Evolutionary conservation across 768 basidiomycete species (phyloP), one percentile per base, ranked within the genome.

Genomic region (Hygrocybe coccinea): DNA sequence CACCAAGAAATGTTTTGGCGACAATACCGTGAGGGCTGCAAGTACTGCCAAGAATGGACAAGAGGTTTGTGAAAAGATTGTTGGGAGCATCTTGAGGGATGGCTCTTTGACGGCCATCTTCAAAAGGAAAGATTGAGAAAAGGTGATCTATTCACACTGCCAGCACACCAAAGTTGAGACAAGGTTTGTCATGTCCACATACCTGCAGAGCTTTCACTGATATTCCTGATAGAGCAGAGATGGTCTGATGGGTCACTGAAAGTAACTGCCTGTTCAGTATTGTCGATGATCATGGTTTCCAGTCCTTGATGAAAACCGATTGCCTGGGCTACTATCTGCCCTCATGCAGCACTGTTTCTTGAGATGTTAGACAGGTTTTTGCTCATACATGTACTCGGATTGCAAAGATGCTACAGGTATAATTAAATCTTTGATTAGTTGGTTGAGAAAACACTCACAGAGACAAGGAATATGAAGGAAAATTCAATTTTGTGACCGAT

Each of bases 261-360:
- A 69, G 60, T 37, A 54, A 65, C 25, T 59, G 65, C 0, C 74
- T 72, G 0, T 29, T 29, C 29, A 29, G 29, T 29, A 29, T 29
- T 29, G 29, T 29, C 8, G 29, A 29, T 29, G 29, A 29, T 29
- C 29, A 29, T 29, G 29, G 29, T 29, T 29, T 29, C 29, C 29
- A 29, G 29, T 29, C 29, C 29, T 29, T 29, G 29, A 29, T 29
- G 29, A 29, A 29, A 29, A 29, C 29, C 29, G 29, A 8, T 29
- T 71, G 68, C 3, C 76, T 71, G 0, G 64, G 65, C 10, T 63
- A 69, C 17, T 71, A 71, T 51, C 35, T 77, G 45, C 74, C 75
- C 0, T 72, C 68, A 0, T 58, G 62, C 2, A 33, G 54, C 0
- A 76, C 71, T 0, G 67, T 78, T 1, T 66, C 66, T 0, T 59